These are phyloP conservation scores for Stagonosporopsis chrysanthemi DNA, from an alignment of 2,329 filamentous ascomycete species.

Conservation along the genomic window DNA sequence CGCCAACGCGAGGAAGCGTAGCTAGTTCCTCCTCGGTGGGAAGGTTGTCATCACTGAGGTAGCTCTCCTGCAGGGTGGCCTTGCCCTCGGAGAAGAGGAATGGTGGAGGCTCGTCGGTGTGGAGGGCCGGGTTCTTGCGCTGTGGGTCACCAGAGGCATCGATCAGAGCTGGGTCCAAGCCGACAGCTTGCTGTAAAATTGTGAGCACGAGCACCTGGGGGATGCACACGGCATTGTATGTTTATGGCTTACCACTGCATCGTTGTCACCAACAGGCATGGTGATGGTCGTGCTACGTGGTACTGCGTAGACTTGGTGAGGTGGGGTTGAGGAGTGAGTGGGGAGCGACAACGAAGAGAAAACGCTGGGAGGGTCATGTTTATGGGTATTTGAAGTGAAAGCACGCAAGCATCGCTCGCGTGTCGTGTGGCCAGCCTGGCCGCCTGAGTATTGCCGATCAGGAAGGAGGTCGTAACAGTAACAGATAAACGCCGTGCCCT, in stretches of 20 bases:
- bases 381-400: constrained; percentile 19
- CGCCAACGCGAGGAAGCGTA: constrained; percentile 47
- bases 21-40: constrained; percentile 47
- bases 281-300: constrained; percentile 26
- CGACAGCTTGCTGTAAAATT: constrained; percentile 32
- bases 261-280: constrained; percentile 39
- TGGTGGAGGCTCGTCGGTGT: constrained; percentile 34
- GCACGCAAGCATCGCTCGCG: constrained; percentile 21
- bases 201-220: constrained; percentile 21
- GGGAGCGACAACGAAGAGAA: constrained; percentile 26
- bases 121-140: constrained; percentile 40
- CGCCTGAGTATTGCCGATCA: constrained; percentile 20
- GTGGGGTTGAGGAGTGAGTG: constrained; percentile 10
- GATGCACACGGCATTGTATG: background rate
- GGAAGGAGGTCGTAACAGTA: constrained; percentile 29
- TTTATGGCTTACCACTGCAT: constrained; percentile 33
- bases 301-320: constrained; percentile 15
- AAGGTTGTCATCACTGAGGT: constrained; percentile 36
- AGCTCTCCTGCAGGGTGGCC: constrained; percentile 46
- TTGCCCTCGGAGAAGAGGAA: constrained; percentile 48
- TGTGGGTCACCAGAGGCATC: constrained; percentile 46
- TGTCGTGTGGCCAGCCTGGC: constrained; percentile 20
- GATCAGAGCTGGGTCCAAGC: constrained; percentile 45
- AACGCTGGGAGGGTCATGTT: constrained; percentile 15
- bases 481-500: constrained; percentile 20